These are phyloP conservation scores for Tremellales sp. DNA, from an alignment of 1,284 basidiomycete species.

Conservation along the genomic window DNA sequence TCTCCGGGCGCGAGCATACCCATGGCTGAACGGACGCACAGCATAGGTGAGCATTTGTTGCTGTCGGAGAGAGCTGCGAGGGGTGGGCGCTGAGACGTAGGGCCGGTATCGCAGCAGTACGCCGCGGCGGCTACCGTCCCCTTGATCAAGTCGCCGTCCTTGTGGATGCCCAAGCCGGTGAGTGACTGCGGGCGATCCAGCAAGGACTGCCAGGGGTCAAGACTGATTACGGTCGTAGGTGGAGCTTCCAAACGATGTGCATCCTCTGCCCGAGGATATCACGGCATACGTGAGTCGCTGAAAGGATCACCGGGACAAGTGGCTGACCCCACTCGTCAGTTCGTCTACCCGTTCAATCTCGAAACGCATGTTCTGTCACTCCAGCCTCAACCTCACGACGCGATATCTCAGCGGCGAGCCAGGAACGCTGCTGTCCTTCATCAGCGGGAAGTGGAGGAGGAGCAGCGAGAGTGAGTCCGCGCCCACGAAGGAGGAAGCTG, in stretches of 20 bases:
- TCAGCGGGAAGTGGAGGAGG: slow-evolving; percentile 69
- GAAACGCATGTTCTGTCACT: slow-evolving; percentile 75
- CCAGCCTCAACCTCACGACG: slow-evolving; percentile 63
- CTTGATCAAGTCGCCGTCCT: slow-evolving; percentile 82
- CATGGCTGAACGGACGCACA: too few relatives aligned
- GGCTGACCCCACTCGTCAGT: slow-evolving; percentile 57
- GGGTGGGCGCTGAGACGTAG: slow-evolving; percentile 11
- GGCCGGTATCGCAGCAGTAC: slow-evolving; percentile 58
- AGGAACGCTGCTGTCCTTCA: slow-evolving; percentile 66
- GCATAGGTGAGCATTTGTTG: not conserved
- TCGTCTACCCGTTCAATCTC: slow-evolving; percentile 87
- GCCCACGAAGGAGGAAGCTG: slow-evolving; percentile 57
- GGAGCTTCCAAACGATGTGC: slow-evolving; percentile 78
- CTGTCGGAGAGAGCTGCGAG: not conserved
- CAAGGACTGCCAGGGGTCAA: not conserved
- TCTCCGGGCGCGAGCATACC: too few relatives aligned
- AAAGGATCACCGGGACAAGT: slow-evolving; percentile 2
- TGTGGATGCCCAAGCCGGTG: slow-evolving; percentile 77
- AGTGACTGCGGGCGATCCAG: too few relatives aligned
- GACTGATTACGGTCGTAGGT: slow-evolving; percentile 55
- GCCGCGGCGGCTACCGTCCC: slow-evolving; percentile 68
- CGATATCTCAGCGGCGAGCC: slow-evolving; percentile 61
- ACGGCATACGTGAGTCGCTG: slow-evolving; percentile 69
- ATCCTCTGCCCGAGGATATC: slow-evolving; percentile 83
- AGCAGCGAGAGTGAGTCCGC: slow-evolving; percentile 60